Evolutionary conservation across 495 filamentous ascomycete species (phyloP).

Genomic region (Tuber brumale): DNA sequence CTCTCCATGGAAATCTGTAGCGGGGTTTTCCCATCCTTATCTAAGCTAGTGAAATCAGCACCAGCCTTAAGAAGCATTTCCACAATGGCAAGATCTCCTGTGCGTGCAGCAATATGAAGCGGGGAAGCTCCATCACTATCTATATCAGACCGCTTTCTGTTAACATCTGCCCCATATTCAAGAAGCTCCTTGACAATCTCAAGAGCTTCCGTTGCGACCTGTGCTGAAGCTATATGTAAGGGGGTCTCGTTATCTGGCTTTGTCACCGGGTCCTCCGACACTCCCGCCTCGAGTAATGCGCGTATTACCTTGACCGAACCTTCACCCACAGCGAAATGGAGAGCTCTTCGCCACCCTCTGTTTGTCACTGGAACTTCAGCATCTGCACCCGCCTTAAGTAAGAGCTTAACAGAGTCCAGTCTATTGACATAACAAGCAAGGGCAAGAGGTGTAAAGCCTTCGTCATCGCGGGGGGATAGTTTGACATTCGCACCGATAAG

Average conservation of each 20-base stretch:
- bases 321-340: conserved; percentile 3
- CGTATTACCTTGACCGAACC: background rate
- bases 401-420: background rate
- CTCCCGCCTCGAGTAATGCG: background rate
- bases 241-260: conserved; percentile 3
- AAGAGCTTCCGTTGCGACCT: background rate
- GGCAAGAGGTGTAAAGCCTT: conserved; percentile 5
- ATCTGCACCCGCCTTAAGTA: background rate
- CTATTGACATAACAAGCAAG: conserved; percentile 1
- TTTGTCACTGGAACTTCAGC: background rate
- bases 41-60: background rate
- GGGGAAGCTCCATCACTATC: conserved; percentile 1
- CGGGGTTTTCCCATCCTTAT: conserved; percentile 1
- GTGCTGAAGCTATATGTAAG: background rate
- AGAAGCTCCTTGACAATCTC: conserved; percentile 1
- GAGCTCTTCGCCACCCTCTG: conserved; percentile 1
- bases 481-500: background rate
- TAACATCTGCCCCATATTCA: background rate
- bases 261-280: background rate
- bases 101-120: conserved; percentile 3
- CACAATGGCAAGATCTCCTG: background rate
- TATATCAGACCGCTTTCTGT: background rate
- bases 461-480: conserved; percentile 2
- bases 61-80: conserved; percentile 1
- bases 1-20: background rate